Base-by-base conservation (phyloP, 2,329 filamentous ascomycete species). In the Rugonectria rugulosa region DNA sequence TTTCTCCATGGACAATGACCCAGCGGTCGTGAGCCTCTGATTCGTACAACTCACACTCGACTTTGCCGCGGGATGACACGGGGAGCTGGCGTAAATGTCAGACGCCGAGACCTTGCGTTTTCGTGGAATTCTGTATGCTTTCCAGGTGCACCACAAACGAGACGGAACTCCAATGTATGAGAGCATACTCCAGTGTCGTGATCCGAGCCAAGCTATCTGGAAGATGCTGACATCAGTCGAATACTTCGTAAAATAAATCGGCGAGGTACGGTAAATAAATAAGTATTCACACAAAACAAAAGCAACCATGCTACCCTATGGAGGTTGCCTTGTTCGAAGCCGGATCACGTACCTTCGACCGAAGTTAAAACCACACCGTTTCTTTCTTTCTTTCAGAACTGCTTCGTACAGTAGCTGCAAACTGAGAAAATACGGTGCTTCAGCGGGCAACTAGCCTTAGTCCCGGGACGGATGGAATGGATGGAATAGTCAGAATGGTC, bases 341-440 rank as follows among this genome's bases (percentile, higher is more conserved):
- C 7, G 26, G 26, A 29, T 12, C n/a, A 32, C 6, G 11, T 32
- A 14, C 29, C 29, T 32, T 6, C 10, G 12, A 10, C n/a, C 24
- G 21, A 34, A 31, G 29, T 24, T 31, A 48, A n/a, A n/a, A 27
- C 38, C 24, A 26, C 49, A 44, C 43, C 42, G 42, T 27, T 53
- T 57, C 44, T 42, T 41, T 38, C 50, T 47, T 36, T n/a, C n/a
- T n/a, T n/a, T n/a, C n/a, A n/a, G 54, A 49, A 34, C 29, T 56
- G 27, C 31, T 26, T 29, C 15, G 37, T 45, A 56, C 53, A 56
- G 53, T 56, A 40, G n/a, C n/a, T n/a, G n/a, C n/a, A 19, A 29
- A 41, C 37, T 21, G 45, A 29, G 26, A 15, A 17, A 15, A 40
- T 46, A 56, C 53, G 41, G 53, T 56, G 47, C 53, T 21, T 49